phyloP scores from a whole-genome alignment of 2,329 filamentous ascomycete genomes.

The Elsinoe perseae region DNA sequence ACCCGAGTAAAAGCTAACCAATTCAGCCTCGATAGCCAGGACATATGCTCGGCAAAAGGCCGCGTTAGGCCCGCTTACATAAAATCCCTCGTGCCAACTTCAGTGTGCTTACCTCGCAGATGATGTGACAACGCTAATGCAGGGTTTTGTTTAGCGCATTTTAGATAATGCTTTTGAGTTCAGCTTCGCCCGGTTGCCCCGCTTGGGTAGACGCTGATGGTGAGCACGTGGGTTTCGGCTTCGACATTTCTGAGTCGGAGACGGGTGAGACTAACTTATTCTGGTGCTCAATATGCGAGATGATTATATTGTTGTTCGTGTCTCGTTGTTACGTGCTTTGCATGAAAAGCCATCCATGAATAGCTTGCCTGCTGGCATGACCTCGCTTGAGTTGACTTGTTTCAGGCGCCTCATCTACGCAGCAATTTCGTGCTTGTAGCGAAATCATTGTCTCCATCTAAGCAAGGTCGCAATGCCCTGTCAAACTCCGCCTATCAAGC shows the following conservation, averaged over 20 bases:
- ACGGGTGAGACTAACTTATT: background rate
- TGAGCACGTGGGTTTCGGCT: background rate
- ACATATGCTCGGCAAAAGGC: background rate
- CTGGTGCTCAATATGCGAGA: background rate
- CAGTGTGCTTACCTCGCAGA: slow-evolving; percentile 2
- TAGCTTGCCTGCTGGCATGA: background rate
- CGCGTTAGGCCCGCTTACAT: slow-evolving; percentile 1
- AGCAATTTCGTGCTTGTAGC: too few species aligned
- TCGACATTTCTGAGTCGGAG: background rate
- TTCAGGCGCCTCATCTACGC: too few species aligned
- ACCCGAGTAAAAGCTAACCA: background rate
- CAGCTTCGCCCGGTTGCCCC: background rate
- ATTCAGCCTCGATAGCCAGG: background rate
- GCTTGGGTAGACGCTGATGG: background rate
- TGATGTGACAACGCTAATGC: slow-evolving; percentile 5
- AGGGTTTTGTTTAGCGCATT: background rate
- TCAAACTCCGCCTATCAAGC: too few species aligned
- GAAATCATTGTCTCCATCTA: too few species aligned
- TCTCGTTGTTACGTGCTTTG: background rate
- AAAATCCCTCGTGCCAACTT: slow-evolving; percentile 1
- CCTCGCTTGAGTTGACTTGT: background rate
- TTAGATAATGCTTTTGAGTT: background rate
- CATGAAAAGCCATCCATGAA: background rate
- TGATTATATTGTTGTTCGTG: background rate
- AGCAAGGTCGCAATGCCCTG: too few species aligned